These are phyloP conservation scores for Phalaenopsis hybrid DNA, from an alignment of 116 monocot species.

Conservation along the genomic window DNA sequence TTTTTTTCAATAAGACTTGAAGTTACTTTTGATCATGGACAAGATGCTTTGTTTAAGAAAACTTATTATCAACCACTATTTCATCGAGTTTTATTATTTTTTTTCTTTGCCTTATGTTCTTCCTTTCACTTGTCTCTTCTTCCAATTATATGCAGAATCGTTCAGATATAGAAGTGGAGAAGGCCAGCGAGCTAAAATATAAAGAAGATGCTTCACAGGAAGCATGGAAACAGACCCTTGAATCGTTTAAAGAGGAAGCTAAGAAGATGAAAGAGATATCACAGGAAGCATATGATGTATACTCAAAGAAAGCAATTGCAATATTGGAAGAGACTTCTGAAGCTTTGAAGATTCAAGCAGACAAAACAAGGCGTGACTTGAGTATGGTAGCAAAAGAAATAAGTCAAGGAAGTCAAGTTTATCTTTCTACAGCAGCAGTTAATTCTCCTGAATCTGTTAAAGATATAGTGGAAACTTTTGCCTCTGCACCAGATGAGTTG, in stretches of 20 bases:
- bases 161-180: conserved; percentile 27
- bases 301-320: conserved; percentile 50
- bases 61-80: neutral
- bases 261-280: conserved; percentile 47
- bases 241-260: conserved; percentile 59
- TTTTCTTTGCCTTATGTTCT: neutral
- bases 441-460: conserved; percentile 68
- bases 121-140: neutral
- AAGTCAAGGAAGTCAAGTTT: conserved; percentile 62
- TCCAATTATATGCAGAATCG: conserved; percentile 12
- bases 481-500: conserved; percentile 27
- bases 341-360: conserved; percentile 68
- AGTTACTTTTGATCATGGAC: neutral
- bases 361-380: conserved; percentile 67
- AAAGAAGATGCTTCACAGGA: conserved; percentile 44
- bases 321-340: conserved; percentile 51
- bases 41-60: neutral
- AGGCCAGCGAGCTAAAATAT: conserved; percentile 19
- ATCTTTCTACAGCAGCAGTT: conserved; percentile 40
- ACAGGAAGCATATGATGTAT: conserved; percentile 55
- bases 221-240: conserved; percentile 54
- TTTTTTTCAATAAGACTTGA: neutral
- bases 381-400: conserved; percentile 51
- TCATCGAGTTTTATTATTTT: neutral
- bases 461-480: conserved; percentile 61